Evolutionary conservation across 805 yeast species (phyloP), one percentile per base, ranked within the genome.

Genomic region (Candida railenensis): DNA sequence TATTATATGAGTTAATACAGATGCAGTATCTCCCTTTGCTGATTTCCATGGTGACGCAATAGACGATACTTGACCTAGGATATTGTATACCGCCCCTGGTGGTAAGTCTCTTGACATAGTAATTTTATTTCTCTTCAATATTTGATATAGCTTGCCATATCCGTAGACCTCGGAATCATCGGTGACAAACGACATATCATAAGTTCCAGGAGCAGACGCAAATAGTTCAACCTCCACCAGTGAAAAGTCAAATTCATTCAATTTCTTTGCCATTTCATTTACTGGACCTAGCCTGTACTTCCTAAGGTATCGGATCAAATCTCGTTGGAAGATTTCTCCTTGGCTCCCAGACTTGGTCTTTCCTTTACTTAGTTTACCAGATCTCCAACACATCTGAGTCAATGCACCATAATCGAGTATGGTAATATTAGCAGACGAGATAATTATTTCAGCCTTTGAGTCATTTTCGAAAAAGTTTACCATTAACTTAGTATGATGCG

Each of bases 401-500:
- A 85, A 80, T 1, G 74, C 72, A 3, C 66, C 65, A 43, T 80
- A 74, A 59, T 85, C 91, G 0, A 74, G 56, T 32, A 61, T 59
- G 0, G 83, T 80, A 45, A 83, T 57, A 59, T 85, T 85, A 58
- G 78, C 74, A 1, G 89, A 79, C 59, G 83, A 78, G 20, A 85
- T 65, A 19, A 78, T 79, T 0, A 85, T 59, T 55, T 78, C 82
- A 28, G 74, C 60, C 0, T 74, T 61, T 15, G 65, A 66, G 50
- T 78, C 78, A 2, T 57, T 57, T 15, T 15, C 21, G 54, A 70
- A 81, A 47, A 76, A 65, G 54, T 84, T 84, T 12, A 85, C 64
- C 72, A 85, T 80, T 76, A 85, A 65, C 57, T 85, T 85, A 1
- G 88, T 74, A 58, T 85, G 92, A 59, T 85, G 90, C 2, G 65